Evolutionary conservation across 306 rosid species (phyloP).

Genomic region (Alnus glutinosa): DNA sequence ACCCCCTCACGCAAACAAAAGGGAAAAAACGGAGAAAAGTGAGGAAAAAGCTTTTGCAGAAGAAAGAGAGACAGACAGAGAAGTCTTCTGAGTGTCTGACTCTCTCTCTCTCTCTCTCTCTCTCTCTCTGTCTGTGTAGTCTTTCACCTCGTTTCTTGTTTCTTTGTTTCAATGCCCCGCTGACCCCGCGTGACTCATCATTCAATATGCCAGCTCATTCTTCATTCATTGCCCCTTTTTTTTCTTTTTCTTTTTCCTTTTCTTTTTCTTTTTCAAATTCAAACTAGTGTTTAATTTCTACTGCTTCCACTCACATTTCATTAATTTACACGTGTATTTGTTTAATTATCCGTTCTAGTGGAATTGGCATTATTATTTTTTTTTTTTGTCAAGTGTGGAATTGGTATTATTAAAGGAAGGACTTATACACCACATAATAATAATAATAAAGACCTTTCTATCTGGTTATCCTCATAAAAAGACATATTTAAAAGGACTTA

Average conservation of each 20-base stretch:
- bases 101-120: not conserved
- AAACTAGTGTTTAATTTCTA: constrained; percentile 15
- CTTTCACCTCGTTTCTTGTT: constrained; percentile 28
- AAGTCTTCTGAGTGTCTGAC: constrained; percentile 22
- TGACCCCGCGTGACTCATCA: constrained; percentile 50
- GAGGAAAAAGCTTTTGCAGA: not conserved
- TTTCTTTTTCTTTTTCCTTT: not conserved
- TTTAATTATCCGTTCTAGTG: not conserved
- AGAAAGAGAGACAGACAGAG: not conserved
- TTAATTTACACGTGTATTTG: not conserved
- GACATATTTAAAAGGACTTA: not conserved
- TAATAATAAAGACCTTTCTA: too few relatives aligned
- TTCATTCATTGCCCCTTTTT: constrained; percentile 27
- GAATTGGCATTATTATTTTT: not conserved
- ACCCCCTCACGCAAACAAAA: constrained; percentile 59
- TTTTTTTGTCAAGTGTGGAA: not conserved
- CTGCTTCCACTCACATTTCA: not conserved
- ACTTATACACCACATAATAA: not conserved
- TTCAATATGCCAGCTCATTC: constrained; percentile 48
- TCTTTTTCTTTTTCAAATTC: constrained; percentile 30
- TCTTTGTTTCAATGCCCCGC: constrained; percentile 49
- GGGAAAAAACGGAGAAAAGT: not conserved
- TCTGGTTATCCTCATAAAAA: too few relatives aligned
- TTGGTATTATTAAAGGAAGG: constrained; percentile 5
- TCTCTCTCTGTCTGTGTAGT: constrained; percentile 7